Percentiles rank a stretch among this genome's conserved stretches.
phyloP scores from a whole-genome alignment of 2,329 filamentous ascomycete genomes.

The Aureobasidium lini region DNA sequence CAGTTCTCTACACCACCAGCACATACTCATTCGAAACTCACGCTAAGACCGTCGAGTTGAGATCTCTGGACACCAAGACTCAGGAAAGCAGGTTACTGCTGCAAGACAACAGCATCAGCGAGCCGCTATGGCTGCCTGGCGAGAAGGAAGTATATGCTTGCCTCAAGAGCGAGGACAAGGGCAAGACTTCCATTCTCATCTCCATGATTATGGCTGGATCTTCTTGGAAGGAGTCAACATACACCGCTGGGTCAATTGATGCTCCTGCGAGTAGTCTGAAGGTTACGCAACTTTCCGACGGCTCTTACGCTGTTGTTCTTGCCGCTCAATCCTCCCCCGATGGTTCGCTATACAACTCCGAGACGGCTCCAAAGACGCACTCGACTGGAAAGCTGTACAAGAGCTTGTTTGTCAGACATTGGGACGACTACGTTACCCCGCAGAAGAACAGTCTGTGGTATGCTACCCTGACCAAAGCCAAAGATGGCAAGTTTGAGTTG shows the following conservation, averaged over 20 bases:
- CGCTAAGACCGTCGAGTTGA: conserved; percentile 59
- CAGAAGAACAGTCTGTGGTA: conserved; percentile 69
- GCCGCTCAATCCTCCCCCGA: conserved; percentile 58
- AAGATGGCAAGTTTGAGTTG: conserved; percentile 30
- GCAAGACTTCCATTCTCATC: conserved; percentile 32
- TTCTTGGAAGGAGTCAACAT: conserved; percentile 21
- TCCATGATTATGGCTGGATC: conserved; percentile 18
- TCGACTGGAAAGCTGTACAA: conserved; percentile 44
- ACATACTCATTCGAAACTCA: conserved; percentile 76
- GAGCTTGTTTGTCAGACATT: conserved; percentile 46
- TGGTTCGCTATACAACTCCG: conserved; percentile 54
- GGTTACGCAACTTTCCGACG: conserved; percentile 30
- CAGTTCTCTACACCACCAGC: conserved; percentile 61
- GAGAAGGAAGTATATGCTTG: conserved; percentile 53
- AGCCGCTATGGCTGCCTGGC: conserved; percentile 70
- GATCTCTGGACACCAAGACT: conserved; percentile 60
- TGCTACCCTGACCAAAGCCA: conserved; percentile 46
- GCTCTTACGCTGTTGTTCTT: conserved; percentile 38
- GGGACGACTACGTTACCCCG: conserved; percentile 53
- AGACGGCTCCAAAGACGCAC: conserved; percentile 39
- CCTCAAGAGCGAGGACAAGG: conserved; percentile 37
- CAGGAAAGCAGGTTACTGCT: conserved; percentile 60
- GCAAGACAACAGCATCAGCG: conserved; percentile 56
- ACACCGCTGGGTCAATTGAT: conserved; percentile 37
- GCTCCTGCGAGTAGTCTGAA: conserved; percentile 44